A percentile compares a stretch with the other conserved stretches of the same genome.
These are phyloP conservation scores for Gypsophila paniculata DNA, from an alignment of 179 eudicot species.

Conservation along the genomic window DNA sequence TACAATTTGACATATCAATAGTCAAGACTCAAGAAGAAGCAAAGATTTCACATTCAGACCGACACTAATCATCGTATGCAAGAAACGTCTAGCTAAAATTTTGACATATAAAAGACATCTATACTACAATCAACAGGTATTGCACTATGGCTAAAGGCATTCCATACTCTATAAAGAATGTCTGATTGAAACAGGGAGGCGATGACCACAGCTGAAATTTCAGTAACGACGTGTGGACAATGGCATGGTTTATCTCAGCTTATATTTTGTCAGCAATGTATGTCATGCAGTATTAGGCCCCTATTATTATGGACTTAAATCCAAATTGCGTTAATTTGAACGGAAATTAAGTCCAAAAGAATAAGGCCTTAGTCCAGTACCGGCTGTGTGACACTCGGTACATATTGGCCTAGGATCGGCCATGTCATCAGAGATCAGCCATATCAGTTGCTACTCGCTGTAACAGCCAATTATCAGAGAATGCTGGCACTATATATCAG, in stretches of 20 bases:
- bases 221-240: not conserved
- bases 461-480: not conserved
- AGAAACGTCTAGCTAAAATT: not conserved
- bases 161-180: no score
- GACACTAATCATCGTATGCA: not conserved
- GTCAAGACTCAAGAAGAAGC: not conserved
- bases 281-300: no score
- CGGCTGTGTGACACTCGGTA: no score
- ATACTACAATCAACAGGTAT: not conserved
- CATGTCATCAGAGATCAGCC: not conserved
- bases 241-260: not conserved
- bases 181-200: no score
- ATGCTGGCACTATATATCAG: not conserved
- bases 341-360: no score
- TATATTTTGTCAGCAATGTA: not conserved
- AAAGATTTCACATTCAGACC: not conserved
- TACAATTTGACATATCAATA: not conserved
- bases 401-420: no score
- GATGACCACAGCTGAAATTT: no score
- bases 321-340: no score
- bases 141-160: not conserved
- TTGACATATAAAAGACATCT: not conserved
- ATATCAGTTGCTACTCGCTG: not conserved
- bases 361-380: no score
- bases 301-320: no score